phyloP scores from a whole-genome alignment of 2,329 filamentous ascomycete species.

The Nigrospora osmanthi region DNA sequence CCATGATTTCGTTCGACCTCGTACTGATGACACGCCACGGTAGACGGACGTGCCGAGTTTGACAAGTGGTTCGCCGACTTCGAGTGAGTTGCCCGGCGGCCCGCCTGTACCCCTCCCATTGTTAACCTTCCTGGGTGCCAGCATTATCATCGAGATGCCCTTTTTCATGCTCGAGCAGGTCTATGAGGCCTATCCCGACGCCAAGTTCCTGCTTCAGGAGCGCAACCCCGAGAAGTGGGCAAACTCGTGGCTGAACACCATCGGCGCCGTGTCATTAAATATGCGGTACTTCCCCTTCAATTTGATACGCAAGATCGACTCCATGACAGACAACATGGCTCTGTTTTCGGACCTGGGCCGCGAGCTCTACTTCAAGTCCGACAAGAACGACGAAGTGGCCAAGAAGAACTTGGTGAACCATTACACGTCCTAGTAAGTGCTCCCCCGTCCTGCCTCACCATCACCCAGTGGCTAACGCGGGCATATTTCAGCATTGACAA shows the following conservation, averaged over 20 bases:
- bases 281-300: constrained; percentile 15
- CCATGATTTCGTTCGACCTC: too few relatives aligned
- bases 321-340: constrained; percentile 3
- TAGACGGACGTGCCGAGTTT: constrained; percentile 25
- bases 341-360: not conserved
- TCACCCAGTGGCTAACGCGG: not conserved
- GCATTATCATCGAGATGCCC: constrained; percentile 20
- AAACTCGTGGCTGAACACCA: constrained; percentile 19
- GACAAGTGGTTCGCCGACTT: constrained; percentile 31
- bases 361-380: constrained; percentile 2
- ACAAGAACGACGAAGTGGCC: constrained; percentile 12
- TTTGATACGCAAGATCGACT: constrained; percentile 15
- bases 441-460: not conserved
- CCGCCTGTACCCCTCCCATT: not conserved
- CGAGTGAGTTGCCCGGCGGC: constrained; percentile 16
- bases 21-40: not conserved
- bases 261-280: constrained; percentile 5
- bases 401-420: constrained; percentile 10
- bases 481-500: constrained; percentile 14
- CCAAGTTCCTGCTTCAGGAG: constrained; percentile 27
- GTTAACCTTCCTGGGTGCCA: not conserved
- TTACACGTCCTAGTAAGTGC: constrained; percentile 15
- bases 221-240: constrained; percentile 25
- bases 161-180: constrained; percentile 21
- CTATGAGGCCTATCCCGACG: constrained; percentile 22